These are phyloP conservation scores for Dictyophora rubrovolvata DNA, from an alignment of 768 basidiomycete genomes.

Conservation along the genomic window DNA sequence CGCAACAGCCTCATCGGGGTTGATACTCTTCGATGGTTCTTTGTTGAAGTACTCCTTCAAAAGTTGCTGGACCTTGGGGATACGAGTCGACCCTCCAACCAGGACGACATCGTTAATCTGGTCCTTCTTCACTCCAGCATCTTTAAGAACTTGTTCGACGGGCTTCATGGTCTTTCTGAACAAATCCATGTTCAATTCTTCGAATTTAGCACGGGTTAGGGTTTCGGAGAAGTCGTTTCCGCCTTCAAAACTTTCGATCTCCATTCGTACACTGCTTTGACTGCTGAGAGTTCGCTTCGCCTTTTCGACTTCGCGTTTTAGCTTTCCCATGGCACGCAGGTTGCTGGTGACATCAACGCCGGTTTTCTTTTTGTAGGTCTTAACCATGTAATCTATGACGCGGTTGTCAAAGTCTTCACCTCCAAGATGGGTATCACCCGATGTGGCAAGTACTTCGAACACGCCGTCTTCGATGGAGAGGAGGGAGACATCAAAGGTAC, in stretches of 20 bases:
- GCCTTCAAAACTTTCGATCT: conserved; percentile 92
- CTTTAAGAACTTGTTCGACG: conserved; percentile 97
- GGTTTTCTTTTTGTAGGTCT: conserved; percentile 86
- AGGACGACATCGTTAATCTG: conserved; percentile 90
- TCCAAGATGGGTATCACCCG: conserved; percentile 91
- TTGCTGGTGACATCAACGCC: conserved; percentile 75
- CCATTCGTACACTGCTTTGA: conserved; percentile 84
- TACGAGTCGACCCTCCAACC: conserved; percentile 97
- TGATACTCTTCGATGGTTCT: conserved; percentile 97
- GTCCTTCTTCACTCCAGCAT: conserved; percentile 97
- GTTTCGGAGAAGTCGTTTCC: conserved; percentile 98
- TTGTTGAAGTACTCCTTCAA: conserved; percentile 96
- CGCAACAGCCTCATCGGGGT: conserved; percentile 98
- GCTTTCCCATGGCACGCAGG: conserved; percentile 78
- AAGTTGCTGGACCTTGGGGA: conserved; percentile 97
- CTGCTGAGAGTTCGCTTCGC: conserved; percentile 86
- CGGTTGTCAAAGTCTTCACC: conserved; percentile 96
- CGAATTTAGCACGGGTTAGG: conserved; percentile 96
- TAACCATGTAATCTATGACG: conserved; percentile 82
- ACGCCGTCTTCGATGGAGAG: conserved; percentile 91
- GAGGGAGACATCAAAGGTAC: conserved; percentile 97
- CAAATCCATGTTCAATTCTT: conserved; percentile 96
- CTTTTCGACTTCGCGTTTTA: conserved; percentile 65
- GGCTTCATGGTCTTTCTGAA: conserved; percentile 99
- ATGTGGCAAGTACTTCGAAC: conserved; percentile 82